Evolutionary conservation across 345 rosid genomes (phyloP).

Genomic region (Gossypium anomalum): DNA sequence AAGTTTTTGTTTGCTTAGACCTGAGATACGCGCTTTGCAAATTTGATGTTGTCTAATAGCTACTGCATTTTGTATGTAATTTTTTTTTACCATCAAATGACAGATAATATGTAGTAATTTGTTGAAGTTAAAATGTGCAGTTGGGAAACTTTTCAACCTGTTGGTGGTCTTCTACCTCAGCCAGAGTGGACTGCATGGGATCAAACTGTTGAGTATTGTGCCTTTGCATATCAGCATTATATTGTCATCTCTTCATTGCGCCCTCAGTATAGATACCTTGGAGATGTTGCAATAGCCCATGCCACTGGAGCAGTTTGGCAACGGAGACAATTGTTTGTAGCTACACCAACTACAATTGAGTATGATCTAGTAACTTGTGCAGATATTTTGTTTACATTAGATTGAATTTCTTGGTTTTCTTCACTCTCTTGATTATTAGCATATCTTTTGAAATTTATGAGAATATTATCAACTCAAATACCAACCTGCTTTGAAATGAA

Average conservation of each 20-base stretch:
- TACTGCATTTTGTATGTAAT: background rate
- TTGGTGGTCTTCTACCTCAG: slow-evolving; percentile 94
- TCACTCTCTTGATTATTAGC: background rate
- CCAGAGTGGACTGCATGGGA: slow-evolving; percentile 99
- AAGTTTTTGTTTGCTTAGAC: background rate
- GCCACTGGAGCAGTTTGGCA: slow-evolving; percentile 99
- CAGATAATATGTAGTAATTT: slow-evolving; percentile 14
- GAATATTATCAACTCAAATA: too few species aligned
- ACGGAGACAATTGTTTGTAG: slow-evolving; percentile 92
- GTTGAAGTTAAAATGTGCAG: slow-evolving; percentile 44
- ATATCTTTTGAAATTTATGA: too few species aligned
- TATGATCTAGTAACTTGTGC: slow-evolving; percentile 37
- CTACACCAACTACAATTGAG: slow-evolving; percentile 97
- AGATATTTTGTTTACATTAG: background rate
- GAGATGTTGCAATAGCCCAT: slow-evolving; percentile 90
- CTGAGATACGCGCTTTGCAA: background rate
- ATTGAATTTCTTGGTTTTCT: background rate
- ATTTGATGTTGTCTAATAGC: background rate
- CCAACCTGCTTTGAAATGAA: too few species aligned
- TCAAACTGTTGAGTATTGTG: slow-evolving; percentile 97
- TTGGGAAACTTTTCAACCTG: slow-evolving; percentile 97
- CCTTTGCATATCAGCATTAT: slow-evolving; percentile 87
- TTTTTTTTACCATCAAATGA: background rate
- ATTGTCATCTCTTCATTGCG: slow-evolving; percentile 91
- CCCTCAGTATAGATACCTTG: slow-evolving; percentile 92